phyloP scores from a whole-genome alignment of 352 stramenopile species.

The Globisporangium iwayamae region DNA sequence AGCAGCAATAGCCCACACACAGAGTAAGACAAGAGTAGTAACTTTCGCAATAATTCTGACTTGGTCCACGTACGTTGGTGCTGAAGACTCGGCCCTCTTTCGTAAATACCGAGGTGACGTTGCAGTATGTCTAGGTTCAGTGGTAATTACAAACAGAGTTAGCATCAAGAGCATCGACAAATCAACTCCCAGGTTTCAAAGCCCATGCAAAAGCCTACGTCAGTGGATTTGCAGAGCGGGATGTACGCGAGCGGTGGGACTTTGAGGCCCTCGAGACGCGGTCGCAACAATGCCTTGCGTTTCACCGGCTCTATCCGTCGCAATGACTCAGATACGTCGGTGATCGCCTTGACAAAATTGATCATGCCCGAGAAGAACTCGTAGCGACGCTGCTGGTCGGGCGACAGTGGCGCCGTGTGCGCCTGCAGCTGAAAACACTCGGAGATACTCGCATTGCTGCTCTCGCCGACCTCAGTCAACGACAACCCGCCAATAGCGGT shows the following conservation, averaged over 20 bases:
- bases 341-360: constrained; percentile 79
- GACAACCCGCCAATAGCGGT: background rate
- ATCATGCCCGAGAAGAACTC: constrained; percentile 83
- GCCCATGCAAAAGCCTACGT: constrained; percentile 29
- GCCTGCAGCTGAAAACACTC: constrained; percentile 19
- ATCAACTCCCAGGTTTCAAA: background rate
- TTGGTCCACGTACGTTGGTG: constrained; percentile 44
- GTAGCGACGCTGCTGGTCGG: constrained; percentile 48
- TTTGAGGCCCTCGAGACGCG: constrained; percentile 45
- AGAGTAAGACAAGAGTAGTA: background rate
- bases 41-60: too few relatives aligned
- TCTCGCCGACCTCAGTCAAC: constrained; percentile 2
- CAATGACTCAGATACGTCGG: constrained; percentile 70
- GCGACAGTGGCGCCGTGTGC: constrained; percentile 7
- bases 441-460: constrained; percentile 11
- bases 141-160: background rate
- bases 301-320: constrained; percentile 62
- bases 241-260: constrained; percentile 67
- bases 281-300: constrained; percentile 50
- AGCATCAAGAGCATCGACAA: background rate
- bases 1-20: background rate
- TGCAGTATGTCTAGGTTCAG: constrained; percentile 46
- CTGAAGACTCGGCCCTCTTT: constrained; percentile 76
- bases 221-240: constrained; percentile 77
- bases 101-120: constrained; percentile 49